Evolutionary conservation across 2,329 filamentous ascomycete genomes (phyloP), one percentile per base, ranked within the genome.

Genomic region (Stagonosporopsis vannaccii): DNA sequence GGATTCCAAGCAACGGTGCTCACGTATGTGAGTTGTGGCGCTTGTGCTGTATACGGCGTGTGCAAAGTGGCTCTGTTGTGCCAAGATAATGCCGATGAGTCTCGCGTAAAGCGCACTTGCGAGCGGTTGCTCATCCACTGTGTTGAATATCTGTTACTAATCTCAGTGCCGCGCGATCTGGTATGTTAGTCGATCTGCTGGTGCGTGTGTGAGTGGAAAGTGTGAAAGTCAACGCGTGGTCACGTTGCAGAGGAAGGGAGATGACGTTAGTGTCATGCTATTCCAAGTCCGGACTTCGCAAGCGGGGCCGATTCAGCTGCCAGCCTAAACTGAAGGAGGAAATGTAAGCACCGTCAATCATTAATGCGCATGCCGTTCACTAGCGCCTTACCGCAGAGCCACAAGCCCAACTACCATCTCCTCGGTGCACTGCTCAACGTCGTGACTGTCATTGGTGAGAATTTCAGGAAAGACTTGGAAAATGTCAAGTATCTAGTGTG

Each of bases 261-360:
- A 42, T 42, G 51, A 53, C 51, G 43, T 47, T 15, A 19, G n/a
- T 15, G 7, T 7, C 5, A 1, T 15, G 17, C 43, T 53, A 53
- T 33, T 4, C 26, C 17, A 1, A 19, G 26, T 35, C 6, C 17
- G 35, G 50, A 17, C 7, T n/a, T 2, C 2, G 8, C 5, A 40
- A 35, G 42, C 41, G 42, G 42, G 50, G 35, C 50, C 32, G n/a
- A 6, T 5, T 33, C 49, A 40, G 30, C 30, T 15, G 12, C 12
- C 11, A 4, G 15, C 28, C 28, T n/a, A n/a, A n/a, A n/a, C n/a
- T n/a, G n/a, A n/a, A n/a, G n/a, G n/a, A n/a, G n/a, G n/a, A n/a
- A n/a, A n/a, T n/a, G n/a, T n/a, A n/a, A n/a, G n/a, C n/a, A n/a
- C n/a, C n/a, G n/a, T n/a, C n/a, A n/a, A n/a, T n/a, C n/a, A n/a